These are phyloP conservation scores for Chlorella sp. DNA, from an alignment of 139 green algal species.

Conservation along the genomic window DNA sequence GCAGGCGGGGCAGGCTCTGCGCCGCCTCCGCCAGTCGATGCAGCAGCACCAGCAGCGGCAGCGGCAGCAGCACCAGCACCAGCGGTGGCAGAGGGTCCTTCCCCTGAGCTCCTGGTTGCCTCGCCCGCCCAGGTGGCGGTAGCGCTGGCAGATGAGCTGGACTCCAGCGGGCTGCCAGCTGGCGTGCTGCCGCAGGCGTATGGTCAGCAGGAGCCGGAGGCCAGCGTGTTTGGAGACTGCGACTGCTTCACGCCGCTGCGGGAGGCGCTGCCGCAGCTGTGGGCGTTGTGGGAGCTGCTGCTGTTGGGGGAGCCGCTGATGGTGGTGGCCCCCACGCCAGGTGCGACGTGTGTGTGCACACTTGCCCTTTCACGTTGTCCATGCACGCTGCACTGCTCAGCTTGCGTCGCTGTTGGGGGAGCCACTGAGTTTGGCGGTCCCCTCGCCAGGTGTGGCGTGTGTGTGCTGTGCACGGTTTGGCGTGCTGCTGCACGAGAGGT, in stretches of 20 bases:
- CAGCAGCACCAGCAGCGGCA: neutral
- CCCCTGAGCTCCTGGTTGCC: neutral
- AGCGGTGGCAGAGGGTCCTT: neutral
- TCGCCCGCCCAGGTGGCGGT: constrained; percentile 8
- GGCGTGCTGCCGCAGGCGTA: constrained; percentile 33
- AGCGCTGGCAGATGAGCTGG: constrained; percentile 37
- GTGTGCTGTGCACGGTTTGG: too few species aligned
- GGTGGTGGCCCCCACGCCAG: constrained; percentile 77
- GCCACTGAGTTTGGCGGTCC: constrained; percentile 79
- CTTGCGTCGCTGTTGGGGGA: constrained; percentile 71
- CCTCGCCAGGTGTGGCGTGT: neutral
- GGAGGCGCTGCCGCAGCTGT: constrained; percentile 56
- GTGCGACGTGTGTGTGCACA: neutral
- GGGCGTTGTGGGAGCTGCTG: constrained; percentile 89
- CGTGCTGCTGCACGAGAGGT: too few species aligned
- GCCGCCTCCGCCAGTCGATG: neutral
- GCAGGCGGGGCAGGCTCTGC: neutral
- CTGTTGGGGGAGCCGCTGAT: constrained; percentile 84
- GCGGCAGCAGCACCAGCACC: neutral
- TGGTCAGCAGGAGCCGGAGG: constrained; percentile 27
- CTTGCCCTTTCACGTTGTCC: neutral
- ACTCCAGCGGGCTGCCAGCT: constrained; percentile 30
- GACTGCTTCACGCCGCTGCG: constrained; percentile 66
- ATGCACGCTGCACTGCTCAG: too few species aligned
- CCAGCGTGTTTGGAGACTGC: constrained; percentile 51